Percentiles rank a stretch among this genome's conserved stretches.
These are phyloP conservation scores for Nakazawaea laoshanensis DNA, from an alignment of 805 yeast genomes.

Conservation along the genomic window DNA sequence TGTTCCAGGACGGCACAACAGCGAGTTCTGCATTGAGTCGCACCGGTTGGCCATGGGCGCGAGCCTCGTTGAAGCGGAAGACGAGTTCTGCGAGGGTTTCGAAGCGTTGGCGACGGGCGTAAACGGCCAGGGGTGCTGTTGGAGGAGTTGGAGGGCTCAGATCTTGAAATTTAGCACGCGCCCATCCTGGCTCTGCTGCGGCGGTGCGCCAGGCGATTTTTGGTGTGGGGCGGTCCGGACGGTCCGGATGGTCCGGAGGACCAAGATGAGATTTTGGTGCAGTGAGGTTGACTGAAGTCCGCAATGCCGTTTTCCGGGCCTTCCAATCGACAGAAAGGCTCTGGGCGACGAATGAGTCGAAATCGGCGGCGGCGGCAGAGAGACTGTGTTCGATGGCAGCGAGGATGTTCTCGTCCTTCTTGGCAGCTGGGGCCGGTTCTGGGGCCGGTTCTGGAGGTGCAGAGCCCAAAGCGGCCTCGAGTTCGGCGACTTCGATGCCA, in stretches of 20 bases:
- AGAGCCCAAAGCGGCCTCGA: slow-evolving; percentile 29
- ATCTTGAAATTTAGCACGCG: slow-evolving; percentile 10
- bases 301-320: slow-evolving; percentile 62
- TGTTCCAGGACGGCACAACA: too few species aligned
- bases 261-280: too few species aligned
- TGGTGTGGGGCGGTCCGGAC: too few species aligned
- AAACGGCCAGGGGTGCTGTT: too few species aligned
- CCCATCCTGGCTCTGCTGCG: too few species aligned
- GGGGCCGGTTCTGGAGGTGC: neutral
- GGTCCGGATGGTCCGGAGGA: slow-evolving; percentile 14
- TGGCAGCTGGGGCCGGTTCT: slow-evolving; percentile 16
- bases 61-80: slow-evolving; percentile 60
- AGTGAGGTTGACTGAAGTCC: slow-evolving; percentile 67
- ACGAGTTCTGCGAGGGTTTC: slow-evolving; percentile 70
- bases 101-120: slow-evolving; percentile 42
- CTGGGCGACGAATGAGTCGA: slow-evolving; percentile 66
- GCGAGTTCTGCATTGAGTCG: too few species aligned
- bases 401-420: slow-evolving; percentile 76
- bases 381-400: slow-evolving; percentile 78
- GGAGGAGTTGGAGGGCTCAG: too few species aligned
- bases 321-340: slow-evolving; percentile 82
- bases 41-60: too few species aligned
- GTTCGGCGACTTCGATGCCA: slow-evolving; percentile 80
- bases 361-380: slow-evolving; percentile 67
- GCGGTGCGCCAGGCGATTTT: too few species aligned